Base-by-base conservation (phyloP, 2,329 filamentous ascomycete genomes). In the Biscogniauxia sp. region DNA sequence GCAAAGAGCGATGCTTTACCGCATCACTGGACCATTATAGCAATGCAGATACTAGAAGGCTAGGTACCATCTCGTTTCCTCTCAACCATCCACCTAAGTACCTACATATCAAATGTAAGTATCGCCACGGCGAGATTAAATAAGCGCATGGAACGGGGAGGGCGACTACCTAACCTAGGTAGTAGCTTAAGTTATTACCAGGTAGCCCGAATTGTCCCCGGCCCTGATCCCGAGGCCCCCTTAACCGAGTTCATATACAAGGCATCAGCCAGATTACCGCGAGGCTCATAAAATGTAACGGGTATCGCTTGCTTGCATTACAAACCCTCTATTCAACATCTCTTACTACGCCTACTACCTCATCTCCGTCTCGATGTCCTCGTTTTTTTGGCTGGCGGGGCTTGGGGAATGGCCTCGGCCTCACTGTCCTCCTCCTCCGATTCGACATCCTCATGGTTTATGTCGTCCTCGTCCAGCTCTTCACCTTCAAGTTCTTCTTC, bases 361-460 rank as follows among this genome's bases (percentile, higher is more conserved):
- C 68, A 78, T 71, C 73, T 77, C 66, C 72, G 74, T 70, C 75
- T 77, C 7, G 74, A 68, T 9, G 69, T 69, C 64, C 70, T 73
- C 32, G 72, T 72, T 52, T 74, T 73, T 69, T 79, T 80, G 63
- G 76, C 75, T 62, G 80, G 68, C 69, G 77, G 71, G 11, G 37
- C 15, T 51, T 81, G 80, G 54, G 81, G 79, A 51, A 77, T 79
- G 9, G 78, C 76, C 64, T 83, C 81, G 19, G 74, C 76, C 54
- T 84, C 82, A 57, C 79, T 82, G 61, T 81, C 80, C 37, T 82
- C 84, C 9, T 84, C 84, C 61, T 88, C 86, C 6, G 82, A 83
- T 56, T 84, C 82, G 32, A 81, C 78, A 56, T 88, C 86, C 41
- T 85, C 81, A 58, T 87, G 82, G 53, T 85, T 78, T 2, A 84